A percentile compares a stretch with the other conserved stretches of the same genome.
These are phyloP conservation scores for Melanogaster broomeanus DNA, from an alignment of 768 basidiomycete species.

Conservation along the genomic window DNA sequence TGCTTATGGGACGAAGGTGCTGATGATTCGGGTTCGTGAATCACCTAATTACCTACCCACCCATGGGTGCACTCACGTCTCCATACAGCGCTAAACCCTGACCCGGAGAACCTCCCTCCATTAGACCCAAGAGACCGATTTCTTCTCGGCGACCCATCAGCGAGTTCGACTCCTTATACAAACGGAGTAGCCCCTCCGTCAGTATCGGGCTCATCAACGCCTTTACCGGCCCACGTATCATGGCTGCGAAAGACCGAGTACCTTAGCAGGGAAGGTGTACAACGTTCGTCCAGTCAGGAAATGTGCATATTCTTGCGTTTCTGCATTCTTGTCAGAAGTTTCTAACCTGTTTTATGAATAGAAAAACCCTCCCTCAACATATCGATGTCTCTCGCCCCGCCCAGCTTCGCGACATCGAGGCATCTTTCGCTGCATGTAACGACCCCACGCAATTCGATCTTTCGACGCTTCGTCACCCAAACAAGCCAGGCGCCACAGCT, in stretches of 20 bases:
- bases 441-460: conserved; percentile 64
- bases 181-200: conserved; percentile 37
- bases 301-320: conserved; percentile 42
- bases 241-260: conserved; percentile 96
- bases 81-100: conserved; percentile 61
- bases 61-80: not conserved
- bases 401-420: conserved; percentile 77
- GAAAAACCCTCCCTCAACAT: conserved; percentile 48
- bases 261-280: conserved; percentile 63
- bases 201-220: conserved; percentile 43
- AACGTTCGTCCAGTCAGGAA: conserved; percentile 49
- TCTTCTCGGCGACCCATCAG: conserved; percentile 67
- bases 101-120: conserved; percentile 52
- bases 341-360: conserved; percentile 20
- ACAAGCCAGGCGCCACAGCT: conserved; percentile 71
- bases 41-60: not conserved
- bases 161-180: conserved; percentile 43
- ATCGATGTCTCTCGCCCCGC: conserved; percentile 77
- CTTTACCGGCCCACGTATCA: conserved; percentile 64
- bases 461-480: conserved; percentile 67
- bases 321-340: not conserved
- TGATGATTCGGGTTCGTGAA: conserved; percentile 59
- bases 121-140: conserved; percentile 78
- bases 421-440: conserved; percentile 60
- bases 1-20: conserved; percentile 83